Evolutionary conservation across 1,284 basidiomycete genomes (phyloP), one percentile per base, ranked within the genome.

Genomic region (Ceratobasidium papillatum): DNA sequence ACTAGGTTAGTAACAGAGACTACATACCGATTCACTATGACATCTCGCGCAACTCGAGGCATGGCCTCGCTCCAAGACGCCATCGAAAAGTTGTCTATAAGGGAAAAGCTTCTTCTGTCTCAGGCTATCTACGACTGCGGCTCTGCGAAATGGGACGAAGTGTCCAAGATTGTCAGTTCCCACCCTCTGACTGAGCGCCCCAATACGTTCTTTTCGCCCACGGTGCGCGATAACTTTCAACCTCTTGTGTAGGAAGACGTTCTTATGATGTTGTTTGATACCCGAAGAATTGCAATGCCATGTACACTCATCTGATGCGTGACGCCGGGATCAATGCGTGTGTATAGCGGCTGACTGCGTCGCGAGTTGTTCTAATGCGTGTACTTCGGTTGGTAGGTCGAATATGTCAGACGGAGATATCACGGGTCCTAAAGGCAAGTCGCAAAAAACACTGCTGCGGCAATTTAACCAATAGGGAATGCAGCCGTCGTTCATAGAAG

Each of bases 61-160:
- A 68, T 68, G 49, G 56, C 47, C 49, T 71, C 74, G 47, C 54
- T 75, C 22, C 65, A 69, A 62, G 75, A 76, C 27, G 52, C 66
- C 32, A 63, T 76, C 30, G 78, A 80, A 41, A 77, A 77, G 22
- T 77, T 82, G 17, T 79, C 79, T 25, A 78, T 80, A 9, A 80
- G 82, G 73, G 82, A 84, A 75, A 82, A 82, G 77, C 90, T 96
- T 66, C 82, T 96, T 43, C 87, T 96, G 65, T 88, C 94, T 1
- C 94, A 96, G 82, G 91, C 93, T 0, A 90, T 94, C 49, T 93
- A 93, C 82, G 93, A 95, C 80, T 85, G 91, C 75, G 94, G 94
- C n/a, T 86, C 90, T 34, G 83, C 87, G 61, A 83, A 87, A n/a
- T 95, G 94, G 94, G 78, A 85, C 45, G 82, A 85, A 11, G 88